A percentile compares a stretch with the other conserved stretches of the same genome.
Evolutionary conservation across 2,329 filamentous ascomycete species (phyloP).

Genomic region (Hymenoscyphus scutula): DNA sequence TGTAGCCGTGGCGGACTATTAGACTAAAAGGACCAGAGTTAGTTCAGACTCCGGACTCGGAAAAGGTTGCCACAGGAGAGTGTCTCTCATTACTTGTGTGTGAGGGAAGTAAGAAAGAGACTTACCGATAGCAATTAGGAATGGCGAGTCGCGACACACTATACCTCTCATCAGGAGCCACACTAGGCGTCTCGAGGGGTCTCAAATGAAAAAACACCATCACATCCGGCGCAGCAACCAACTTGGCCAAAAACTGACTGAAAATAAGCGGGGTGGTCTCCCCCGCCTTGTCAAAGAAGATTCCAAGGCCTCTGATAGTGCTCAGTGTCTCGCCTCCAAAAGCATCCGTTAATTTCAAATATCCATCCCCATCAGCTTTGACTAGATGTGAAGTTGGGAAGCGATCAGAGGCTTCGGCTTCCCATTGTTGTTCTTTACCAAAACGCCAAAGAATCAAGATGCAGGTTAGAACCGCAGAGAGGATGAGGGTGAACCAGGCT

Average conservation of each 20-base stretch:
- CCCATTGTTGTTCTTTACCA: constrained; percentile 76
- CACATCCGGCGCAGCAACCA: constrained; percentile 63
- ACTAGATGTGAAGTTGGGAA: constrained; percentile 49
- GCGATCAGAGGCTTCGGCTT: constrained; percentile 62
- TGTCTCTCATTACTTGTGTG: too few relatives aligned
- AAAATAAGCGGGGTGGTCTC: constrained; percentile 64
- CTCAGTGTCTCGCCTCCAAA: constrained; percentile 43
- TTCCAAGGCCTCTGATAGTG: constrained; percentile 57
- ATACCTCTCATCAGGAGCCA: constrained; percentile 47
- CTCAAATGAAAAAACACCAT: constrained; percentile 72
- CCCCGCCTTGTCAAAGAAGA: constrained; percentile 78
- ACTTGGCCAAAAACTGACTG: constrained; percentile 70
- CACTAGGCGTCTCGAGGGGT: constrained; percentile 57
- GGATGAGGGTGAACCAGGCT: constrained; percentile 72
- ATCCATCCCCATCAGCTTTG: constrained; percentile 36
- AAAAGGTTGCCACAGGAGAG: background rate
- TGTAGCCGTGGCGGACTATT: constrained; percentile 68
- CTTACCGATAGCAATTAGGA: constrained; percentile 57
- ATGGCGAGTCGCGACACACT: constrained; percentile 42
- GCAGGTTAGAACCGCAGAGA: constrained; percentile 58
- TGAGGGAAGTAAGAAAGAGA: background rate
- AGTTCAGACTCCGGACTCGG: background rate
- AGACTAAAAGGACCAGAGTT: constrained; percentile 40
- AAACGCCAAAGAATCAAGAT: constrained; percentile 74
- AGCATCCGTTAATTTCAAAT: constrained; percentile 39